Conservation (phyloP, 768 basidiomycete genomes). For the Boletus rex-veris region DNA sequence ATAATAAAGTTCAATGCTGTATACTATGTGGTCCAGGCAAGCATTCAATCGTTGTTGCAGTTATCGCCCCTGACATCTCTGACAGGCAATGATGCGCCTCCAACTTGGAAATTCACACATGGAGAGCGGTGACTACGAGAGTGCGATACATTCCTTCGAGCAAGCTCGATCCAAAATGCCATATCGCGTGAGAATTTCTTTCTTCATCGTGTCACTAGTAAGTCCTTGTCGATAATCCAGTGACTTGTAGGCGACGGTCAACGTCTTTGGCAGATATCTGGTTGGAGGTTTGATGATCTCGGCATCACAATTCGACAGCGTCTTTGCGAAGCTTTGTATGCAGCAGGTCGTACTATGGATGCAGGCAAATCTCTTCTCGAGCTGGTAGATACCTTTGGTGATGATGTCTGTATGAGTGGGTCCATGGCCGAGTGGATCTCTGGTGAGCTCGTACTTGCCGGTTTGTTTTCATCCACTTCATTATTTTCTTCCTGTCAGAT, state of each 20-base stretch:
- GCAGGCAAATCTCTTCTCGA: not conserved
- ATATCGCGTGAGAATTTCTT: not conserved
- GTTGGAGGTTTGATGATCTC: not conserved
- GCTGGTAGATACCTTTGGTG: not conserved
- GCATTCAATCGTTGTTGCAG: too few relatives aligned
- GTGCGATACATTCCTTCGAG: too few relatives aligned
- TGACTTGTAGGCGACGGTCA: not conserved
- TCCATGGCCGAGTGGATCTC: not conserved
- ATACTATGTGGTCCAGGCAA: too few relatives aligned
- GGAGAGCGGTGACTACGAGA: too few relatives aligned
- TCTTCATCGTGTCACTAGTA: not conserved
- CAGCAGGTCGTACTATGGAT: not conserved
- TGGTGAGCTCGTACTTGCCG: not conserved
- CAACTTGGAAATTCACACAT: too few relatives aligned
- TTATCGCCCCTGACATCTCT: too few relatives aligned
- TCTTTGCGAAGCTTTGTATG: not conserved
- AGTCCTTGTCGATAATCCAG: not conserved
- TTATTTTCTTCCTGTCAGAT: not conserved
- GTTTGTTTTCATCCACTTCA: not conserved
- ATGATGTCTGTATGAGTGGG: too few relatives aligned
- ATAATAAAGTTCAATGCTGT: too few relatives aligned
- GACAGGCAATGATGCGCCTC: too few relatives aligned
- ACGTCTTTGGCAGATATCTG: not conserved
- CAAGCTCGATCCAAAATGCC: too few relatives aligned
- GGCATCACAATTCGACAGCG: not conserved